Conservation (phyloP, 768 basidiomycete genomes). For the Suillus americanus region DNA sequence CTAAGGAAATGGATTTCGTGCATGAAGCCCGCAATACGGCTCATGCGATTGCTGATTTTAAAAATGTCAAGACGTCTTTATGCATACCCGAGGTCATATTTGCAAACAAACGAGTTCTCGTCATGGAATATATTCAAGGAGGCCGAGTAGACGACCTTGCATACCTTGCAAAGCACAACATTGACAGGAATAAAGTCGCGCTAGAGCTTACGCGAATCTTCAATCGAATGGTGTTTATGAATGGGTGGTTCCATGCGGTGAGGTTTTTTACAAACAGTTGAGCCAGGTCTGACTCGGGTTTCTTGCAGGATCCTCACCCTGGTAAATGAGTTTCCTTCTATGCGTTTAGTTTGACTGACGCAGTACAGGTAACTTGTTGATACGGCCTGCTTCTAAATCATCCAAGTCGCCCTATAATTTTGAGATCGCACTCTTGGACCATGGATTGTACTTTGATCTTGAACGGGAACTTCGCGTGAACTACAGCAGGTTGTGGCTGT, state of each 20-base stretch:
- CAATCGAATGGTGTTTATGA: constrained; percentile 92
- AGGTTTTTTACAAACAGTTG: constrained; percentile 24
- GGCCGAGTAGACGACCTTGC: constrained; percentile 84
- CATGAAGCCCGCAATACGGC: constrained; percentile 87
- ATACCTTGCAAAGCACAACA: constrained; percentile 77
- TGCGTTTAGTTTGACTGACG: constrained; percentile 5
- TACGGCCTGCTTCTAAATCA: constrained; percentile 62
- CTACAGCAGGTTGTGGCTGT: constrained; percentile 88
- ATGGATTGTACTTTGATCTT: constrained; percentile 92
- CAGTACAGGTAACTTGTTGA: constrained; percentile 78
- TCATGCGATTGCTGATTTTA: constrained; percentile 71
- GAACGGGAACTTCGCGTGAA: constrained; percentile 77
- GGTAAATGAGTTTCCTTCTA: constrained; percentile 39
- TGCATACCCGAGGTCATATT: constrained; percentile 85
- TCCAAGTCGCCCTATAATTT: constrained; percentile 91
- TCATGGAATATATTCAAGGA: constrained; percentile 95
- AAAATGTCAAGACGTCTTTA: constrained; percentile 67
- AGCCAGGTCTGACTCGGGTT: neutral
- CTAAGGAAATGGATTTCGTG: constrained; percentile 92
- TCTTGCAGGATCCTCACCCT: constrained; percentile 78
- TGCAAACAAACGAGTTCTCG: constrained; percentile 79
- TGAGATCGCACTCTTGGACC: constrained; percentile 93
- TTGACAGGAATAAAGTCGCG: constrained; percentile 93
- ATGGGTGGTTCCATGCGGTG: constrained; percentile 88
- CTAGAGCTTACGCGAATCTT: constrained; percentile 90